Percentiles rank a stretch among this genome's conserved stretches.
Evolutionary conservation across 139 green algal species (phyloP).

Genomic region (Coelastrella sp.): DNA sequence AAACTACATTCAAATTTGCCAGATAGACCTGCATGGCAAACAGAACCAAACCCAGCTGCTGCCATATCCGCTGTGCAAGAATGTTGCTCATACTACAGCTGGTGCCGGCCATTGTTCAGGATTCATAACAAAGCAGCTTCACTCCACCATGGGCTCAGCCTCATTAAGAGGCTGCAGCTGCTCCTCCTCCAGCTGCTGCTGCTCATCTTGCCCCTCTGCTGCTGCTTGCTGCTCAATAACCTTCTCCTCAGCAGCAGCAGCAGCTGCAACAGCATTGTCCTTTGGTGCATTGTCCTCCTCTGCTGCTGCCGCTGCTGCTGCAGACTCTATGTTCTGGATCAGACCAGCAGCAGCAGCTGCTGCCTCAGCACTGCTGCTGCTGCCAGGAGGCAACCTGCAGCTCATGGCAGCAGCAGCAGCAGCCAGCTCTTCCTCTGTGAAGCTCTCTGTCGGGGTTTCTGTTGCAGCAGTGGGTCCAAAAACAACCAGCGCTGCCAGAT

Average conservation of each 20-base stretch:
- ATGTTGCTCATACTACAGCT: too few relatives aligned
- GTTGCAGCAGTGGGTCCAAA: conserved; percentile 25
- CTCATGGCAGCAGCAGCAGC: conserved; percentile 32
- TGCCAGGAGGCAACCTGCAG: background rate
- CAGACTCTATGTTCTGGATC: background rate
- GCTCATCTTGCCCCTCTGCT: too few relatives aligned
- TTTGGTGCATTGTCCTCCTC: background rate
- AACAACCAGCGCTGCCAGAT: conserved; percentile 37
- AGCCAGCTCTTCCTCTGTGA: conserved; percentile 12
- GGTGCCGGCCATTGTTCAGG: too few relatives aligned
- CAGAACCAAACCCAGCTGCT: too few relatives aligned
- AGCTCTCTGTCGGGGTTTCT: background rate
- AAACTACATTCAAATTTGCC: too few relatives aligned
- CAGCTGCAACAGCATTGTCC: background rate
- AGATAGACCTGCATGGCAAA: too few relatives aligned
- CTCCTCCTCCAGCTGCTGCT: too few relatives aligned
- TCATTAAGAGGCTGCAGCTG: too few relatives aligned
- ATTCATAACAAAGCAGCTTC: too few relatives aligned
- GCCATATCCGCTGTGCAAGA: too few relatives aligned
- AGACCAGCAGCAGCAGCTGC: conserved; percentile 3
- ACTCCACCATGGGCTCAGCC: too few relatives aligned
- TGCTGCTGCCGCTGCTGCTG: background rate
- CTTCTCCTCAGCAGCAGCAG: background rate
- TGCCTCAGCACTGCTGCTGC: conserved; percentile 24
- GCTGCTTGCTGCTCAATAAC: too few relatives aligned